Percentiles rank a stretch among this genome's conserved stretches.
These are phyloP conservation scores for Teratosphaeria destructans DNA, from an alignment of 2,329 filamentous ascomycete species.

Conservation along the genomic window DNA sequence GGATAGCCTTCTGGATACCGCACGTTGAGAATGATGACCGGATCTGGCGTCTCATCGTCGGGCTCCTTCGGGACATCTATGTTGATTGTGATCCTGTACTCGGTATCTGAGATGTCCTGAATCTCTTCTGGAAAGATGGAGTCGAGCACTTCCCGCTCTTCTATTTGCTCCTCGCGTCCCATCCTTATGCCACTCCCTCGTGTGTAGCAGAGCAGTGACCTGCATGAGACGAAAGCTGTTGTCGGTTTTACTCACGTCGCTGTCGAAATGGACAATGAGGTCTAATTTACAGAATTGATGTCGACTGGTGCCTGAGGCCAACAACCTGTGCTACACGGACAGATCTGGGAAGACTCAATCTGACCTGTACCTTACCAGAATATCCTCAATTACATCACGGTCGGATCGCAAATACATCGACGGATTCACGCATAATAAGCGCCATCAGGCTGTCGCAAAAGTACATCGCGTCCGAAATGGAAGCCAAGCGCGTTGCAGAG, in stretches of 20 bases:
- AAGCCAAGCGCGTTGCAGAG: not conserved
- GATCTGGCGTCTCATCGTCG: constrained; percentile 49
- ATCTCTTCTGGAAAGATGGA: constrained; percentile 99
- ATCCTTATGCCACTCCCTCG: constrained; percentile 21
- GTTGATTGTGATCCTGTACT: constrained; percentile 77
- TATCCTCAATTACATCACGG: not conserved
- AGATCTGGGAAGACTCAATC: not conserved
- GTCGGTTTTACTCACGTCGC: not conserved
- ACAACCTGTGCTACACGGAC: not conserved
- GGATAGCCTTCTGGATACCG: constrained; percentile 86
- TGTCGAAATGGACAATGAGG: not conserved
- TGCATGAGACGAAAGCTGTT: not conserved
- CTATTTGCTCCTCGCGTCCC: constrained; percentile 71
- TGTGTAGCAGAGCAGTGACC: not conserved
- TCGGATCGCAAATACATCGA: not conserved
- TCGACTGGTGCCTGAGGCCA: not conserved
- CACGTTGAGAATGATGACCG: constrained; percentile 69
- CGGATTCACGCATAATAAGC: not conserved
- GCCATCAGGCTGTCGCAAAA: not conserved
- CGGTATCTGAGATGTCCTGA: constrained; percentile 81
- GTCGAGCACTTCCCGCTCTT: constrained; percentile 94
- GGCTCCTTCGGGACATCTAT: constrained; percentile 58
- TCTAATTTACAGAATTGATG: not conserved
- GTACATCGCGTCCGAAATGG: not conserved
- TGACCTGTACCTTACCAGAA: not conserved